Evolutionary conservation across 257 asterid genomes (phyloP), one percentile per base, ranked within the genome.

Genomic region (Nicotiana paniculata): DNA sequence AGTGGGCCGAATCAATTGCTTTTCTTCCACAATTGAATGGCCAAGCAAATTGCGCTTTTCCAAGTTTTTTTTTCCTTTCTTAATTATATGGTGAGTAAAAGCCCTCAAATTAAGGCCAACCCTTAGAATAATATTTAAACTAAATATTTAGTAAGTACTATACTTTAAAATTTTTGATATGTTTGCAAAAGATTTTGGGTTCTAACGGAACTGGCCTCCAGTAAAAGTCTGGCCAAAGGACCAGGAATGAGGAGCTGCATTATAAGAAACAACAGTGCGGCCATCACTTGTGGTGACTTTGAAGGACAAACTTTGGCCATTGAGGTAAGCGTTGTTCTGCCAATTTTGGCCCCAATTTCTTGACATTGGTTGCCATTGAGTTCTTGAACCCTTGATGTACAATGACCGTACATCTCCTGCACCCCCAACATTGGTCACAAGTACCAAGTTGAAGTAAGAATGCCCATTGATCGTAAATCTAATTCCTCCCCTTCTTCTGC

Each of bases 271-370:
- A 54, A 90, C 63, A 57, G 88, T 91, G 37, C 98, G 94, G 10
- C 99, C 97, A 18, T 95, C 94, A 46, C 99, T 86, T 0, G 97
- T 92, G 76, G 89, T 87, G 72, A 95, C 95, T 87, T 84, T 89
- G 72, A 95, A 95, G 6, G 99, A 95, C 57, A 95, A 83, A 86
- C 92, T 90, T 79, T 95, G 99, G 6, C 99, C 99, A 16, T 95
- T 93, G 13, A 95, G 92, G 89, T 95, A 89, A 30, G 93, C 86
- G 66, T 93, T 95, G 84, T 96, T 93, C 76, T 95, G 99, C 99
- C 99, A 95, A 18, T 95, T 93, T 80, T 95, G 99, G 4, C 99
- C 99, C 99, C 99, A 95, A 24, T 95, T 95, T 83, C 99, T 91
- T 9, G 99, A 92, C 99, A 95, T 92, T 11, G 90, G 89, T 80